Evolutionary conservation across 2,329 filamentous ascomycete genomes (phyloP), one percentile per base, ranked within the genome.

Genomic region (Arthrobotrys megalospora): DNA sequence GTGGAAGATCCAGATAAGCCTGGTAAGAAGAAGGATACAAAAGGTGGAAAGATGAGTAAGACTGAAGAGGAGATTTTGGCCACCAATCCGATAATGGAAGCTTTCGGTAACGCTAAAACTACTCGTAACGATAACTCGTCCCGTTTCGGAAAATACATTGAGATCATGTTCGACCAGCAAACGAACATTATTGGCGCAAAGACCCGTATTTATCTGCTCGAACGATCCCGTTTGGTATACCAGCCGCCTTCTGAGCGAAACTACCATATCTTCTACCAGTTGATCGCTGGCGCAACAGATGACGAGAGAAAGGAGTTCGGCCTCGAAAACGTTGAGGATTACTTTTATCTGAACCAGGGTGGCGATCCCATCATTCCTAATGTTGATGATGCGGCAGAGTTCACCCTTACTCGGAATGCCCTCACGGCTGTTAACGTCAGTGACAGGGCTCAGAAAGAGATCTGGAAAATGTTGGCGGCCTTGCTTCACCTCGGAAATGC

Each of bases 31-130:
- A 81, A 80, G 76, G 68, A 79, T 34, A 88, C 88, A 68, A 96
- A 93, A 85, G 93, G 93, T 79, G 92, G 93, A 75, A 84, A 91
- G 80, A 98, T 98, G 91, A 98, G 94, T 84, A 93, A 97, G 87
- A 99, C 96, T 0, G 96, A 99, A 86, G 95, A 99, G 87, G 94
- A 97, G 85, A 99, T 99, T 83, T 87, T 99, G 81, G 96, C 96
- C 34, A 99, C 96, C 67, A 99, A 99, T 84, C 96, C 96, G 45
- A 97, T 99, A 84, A 99, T 99, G 96, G 96, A 99, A 89, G 95
- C 96, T 38, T 99, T 99, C 83, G 96, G 96, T 84, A 99, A 99
- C 87, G 96, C 96, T 68, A 99, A 99, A 87, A 99, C 96, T n/a
- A 99, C 96, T 10, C 90, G 96, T 84, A 99, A 99, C 86, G 96